Percentiles rank a stretch among this genome's conserved stretches.
phyloP scores from a whole-genome alignment of 2,329 filamentous ascomycete species.

The Periconia sp. region DNA sequence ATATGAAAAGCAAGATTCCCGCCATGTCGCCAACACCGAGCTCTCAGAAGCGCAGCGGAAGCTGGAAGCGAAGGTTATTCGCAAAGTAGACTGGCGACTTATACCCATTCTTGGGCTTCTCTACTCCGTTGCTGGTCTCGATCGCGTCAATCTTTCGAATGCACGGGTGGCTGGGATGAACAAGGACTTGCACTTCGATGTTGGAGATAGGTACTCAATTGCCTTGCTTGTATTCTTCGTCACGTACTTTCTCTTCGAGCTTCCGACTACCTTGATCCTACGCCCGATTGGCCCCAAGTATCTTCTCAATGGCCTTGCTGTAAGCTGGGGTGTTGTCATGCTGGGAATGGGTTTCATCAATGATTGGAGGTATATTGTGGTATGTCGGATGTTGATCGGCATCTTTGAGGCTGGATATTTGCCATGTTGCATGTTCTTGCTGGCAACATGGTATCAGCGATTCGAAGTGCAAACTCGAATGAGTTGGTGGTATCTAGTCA shows the following conservation, averaged over 20 bases:
- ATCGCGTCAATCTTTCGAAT: slow-evolving; percentile 47
- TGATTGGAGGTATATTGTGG: slow-evolving; percentile 36
- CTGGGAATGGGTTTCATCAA: slow-evolving; percentile 39
- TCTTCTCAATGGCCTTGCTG: slow-evolving; percentile 21
- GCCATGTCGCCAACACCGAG: slow-evolving; percentile 4
- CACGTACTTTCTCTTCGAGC: slow-evolving; percentile 58
- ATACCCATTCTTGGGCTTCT: slow-evolving; percentile 49
- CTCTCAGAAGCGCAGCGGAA: slow-evolving; percentile 10
- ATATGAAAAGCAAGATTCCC: neutral
- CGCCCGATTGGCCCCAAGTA: slow-evolving; percentile 33
- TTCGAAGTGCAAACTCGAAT: slow-evolving; percentile 39
- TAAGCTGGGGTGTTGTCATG: slow-evolving; percentile 29
- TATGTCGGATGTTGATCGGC: slow-evolving; percentile 37
- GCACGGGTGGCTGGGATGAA: slow-evolving; percentile 55
- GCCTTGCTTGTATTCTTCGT: slow-evolving; percentile 60
- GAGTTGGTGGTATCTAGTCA: slow-evolving; percentile 47
- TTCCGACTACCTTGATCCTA: slow-evolving; percentile 58
- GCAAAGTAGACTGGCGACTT: slow-evolving; percentile 44
- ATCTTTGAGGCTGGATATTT: slow-evolving; percentile 36
- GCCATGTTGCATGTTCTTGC: slow-evolving; percentile 43
- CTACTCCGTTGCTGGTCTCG: slow-evolving; percentile 48
- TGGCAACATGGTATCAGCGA: slow-evolving; percentile 46
- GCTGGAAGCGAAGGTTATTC: slow-evolving; percentile 17
- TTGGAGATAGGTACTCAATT: slow-evolving; percentile 54
- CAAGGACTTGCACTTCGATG: slow-evolving; percentile 50